phyloP scores from a whole-genome alignment of 2,329 filamentous ascomycete genomes.

The Daldinia eschscholtzii region DNA sequence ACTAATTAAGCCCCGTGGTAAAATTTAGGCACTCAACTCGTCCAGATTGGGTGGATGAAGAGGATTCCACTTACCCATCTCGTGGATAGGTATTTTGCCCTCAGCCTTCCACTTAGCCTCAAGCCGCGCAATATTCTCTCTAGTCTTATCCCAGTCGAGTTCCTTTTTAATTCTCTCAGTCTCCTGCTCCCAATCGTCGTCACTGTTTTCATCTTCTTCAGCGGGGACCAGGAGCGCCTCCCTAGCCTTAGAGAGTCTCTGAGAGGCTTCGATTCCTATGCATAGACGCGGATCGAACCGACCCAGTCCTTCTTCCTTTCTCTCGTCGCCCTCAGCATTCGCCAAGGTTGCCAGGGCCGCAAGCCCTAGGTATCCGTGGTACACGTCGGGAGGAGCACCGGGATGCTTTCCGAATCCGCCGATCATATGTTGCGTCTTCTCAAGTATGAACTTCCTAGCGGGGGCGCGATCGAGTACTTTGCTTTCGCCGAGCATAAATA shows the following conservation, averaged over 20 bases:
- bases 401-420: conserved; percentile 84
- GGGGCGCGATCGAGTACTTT: conserved; percentile 69
- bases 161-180: conserved; percentile 31
- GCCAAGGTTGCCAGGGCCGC: conserved; percentile 80
- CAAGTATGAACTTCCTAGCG: conserved; percentile 82
- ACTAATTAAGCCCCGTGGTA: not conserved
- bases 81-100: conserved; percentile 29
- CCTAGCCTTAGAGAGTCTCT: conserved; percentile 63
- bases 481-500: conserved; percentile 70
- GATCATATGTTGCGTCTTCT: conserved; percentile 87
- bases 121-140: conserved; percentile 12
- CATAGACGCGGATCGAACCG: conserved; percentile 81
- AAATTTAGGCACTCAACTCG: not conserved
- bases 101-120: conserved; percentile 37
- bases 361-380: conserved; percentile 90
- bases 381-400: conserved; percentile 78
- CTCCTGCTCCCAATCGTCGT: conserved; percentile 25
- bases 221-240: conserved; percentile 30
- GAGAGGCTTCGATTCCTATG: conserved; percentile 72
- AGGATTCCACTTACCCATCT: conserved; percentile 40
- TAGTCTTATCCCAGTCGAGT: conserved; percentile 26
- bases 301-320: conserved; percentile 74
- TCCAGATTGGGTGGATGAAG: conserved; percentile 22
- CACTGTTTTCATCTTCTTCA: conserved; percentile 17
- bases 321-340: conserved; percentile 30